Evolutionary conservation across 805 yeast species (phyloP).

Genomic region (Schwanniomyces pseudopolymorphus): DNA sequence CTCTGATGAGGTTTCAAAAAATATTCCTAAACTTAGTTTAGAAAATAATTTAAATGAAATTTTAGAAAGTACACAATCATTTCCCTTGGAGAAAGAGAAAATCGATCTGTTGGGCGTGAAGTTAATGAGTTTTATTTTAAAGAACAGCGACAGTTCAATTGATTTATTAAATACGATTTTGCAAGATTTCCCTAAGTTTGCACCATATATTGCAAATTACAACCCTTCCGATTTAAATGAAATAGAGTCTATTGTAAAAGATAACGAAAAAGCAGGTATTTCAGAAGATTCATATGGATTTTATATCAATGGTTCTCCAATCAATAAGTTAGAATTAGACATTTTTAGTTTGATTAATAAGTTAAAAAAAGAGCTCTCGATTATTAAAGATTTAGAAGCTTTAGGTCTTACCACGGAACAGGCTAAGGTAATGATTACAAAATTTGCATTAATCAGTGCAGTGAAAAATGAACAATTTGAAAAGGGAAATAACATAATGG

Average conservation of each 20-base stretch:
- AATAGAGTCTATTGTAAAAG: conserved; percentile 22
- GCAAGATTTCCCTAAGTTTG: conserved; percentile 56
- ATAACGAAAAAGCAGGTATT: conserved; percentile 38
- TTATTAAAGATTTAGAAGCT: conserved; percentile 20
- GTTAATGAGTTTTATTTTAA: conserved; percentile 38
- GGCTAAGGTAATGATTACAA: conserved; percentile 31
- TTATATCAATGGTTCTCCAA: conserved; percentile 68
- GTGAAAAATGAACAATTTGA: conserved; percentile 36
- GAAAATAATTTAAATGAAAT: conserved; percentile 16
- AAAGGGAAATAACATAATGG: conserved; percentile 30
- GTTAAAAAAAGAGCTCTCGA: conserved; percentile 22
- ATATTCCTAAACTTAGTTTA: background rate
- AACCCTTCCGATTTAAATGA: conserved; percentile 12
- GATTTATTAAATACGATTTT: conserved; percentile 39
- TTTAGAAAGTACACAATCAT: conserved; percentile 18
- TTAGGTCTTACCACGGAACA: conserved; percentile 33
- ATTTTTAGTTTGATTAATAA: conserved; percentile 44
- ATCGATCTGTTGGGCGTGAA: conserved; percentile 39
- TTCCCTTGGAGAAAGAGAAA: conserved; percentile 26
- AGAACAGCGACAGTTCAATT: conserved; percentile 10
- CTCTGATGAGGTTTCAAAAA: conserved; percentile 46
- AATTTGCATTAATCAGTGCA: conserved; percentile 41
- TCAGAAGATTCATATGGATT: conserved; percentile 47
- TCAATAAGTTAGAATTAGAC: conserved; percentile 46
- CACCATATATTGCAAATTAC: conserved; percentile 31